These are phyloP conservation scores for Phaffia australis DNA, from an alignment of 768 basidiomycete species.

Conservation along the genomic window DNA sequence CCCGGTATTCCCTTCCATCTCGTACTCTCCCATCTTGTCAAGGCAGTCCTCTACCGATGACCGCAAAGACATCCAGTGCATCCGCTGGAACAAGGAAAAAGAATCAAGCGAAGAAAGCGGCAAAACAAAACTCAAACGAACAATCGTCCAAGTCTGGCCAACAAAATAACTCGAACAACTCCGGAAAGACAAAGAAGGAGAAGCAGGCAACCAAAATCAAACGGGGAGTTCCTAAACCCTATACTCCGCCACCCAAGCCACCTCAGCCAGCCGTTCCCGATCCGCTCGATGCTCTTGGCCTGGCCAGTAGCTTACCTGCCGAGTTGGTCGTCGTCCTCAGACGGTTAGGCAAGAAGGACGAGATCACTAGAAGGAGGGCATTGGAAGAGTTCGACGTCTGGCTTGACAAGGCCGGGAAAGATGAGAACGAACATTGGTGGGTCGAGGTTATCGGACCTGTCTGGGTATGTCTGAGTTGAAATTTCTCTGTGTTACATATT, in stretches of 20 bases:
- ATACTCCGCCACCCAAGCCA: conserved; percentile 65
- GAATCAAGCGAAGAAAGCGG: conserved; percentile 63
- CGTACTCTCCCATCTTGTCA: too few relatives aligned
- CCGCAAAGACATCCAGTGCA: conserved; percentile 58
- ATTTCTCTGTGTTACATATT: not conserved
- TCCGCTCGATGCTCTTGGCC: conserved; percentile 73
- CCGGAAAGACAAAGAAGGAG: conserved; percentile 30
- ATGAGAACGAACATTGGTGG: conserved; percentile 45
- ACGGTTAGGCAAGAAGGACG: conserved; percentile 77
- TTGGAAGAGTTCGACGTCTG: conserved; percentile 65
- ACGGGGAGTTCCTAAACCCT: conserved; percentile 49
- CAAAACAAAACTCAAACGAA: conserved; percentile 30
- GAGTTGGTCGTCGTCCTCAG: conserved; percentile 73
- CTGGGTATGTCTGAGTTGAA: conserved; percentile 58
- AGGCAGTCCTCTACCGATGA: not conserved
- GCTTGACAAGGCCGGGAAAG: conserved; percentile 50
- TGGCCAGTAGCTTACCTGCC: conserved; percentile 61
- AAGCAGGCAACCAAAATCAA: conserved; percentile 46
- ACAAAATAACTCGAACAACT: conserved; percentile 37
- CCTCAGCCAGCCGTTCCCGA: conserved; percentile 48
- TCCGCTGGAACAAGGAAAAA: conserved; percentile 82
- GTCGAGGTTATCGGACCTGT: conserved; percentile 47
- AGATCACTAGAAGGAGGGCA: conserved; percentile 68
- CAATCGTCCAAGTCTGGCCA: conserved; percentile 26
- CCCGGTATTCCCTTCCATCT: too few relatives aligned